A percentile compares a stretch with the other conserved stretches of the same genome.
phyloP scores from a whole-genome alignment of 352 stramenopile species.

The Phytopythium sindhum region DNA sequence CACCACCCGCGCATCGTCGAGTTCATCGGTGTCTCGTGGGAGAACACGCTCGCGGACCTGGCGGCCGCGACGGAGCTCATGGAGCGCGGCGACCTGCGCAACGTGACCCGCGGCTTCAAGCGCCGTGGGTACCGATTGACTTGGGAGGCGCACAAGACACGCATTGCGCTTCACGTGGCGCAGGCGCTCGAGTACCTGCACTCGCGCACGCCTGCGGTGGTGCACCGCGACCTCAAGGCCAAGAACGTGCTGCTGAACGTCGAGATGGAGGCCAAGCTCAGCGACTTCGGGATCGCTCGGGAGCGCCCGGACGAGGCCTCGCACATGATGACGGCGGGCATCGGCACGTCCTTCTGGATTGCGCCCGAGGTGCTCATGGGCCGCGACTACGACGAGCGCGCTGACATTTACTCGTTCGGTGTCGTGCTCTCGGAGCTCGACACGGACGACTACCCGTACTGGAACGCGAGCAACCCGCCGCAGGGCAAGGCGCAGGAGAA shows the following conservation, averaged over 20 bases:
- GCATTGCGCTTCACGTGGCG: constrained; percentile 54
- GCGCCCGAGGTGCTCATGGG: constrained; percentile 57
- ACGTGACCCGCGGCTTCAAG: constrained; percentile 50
- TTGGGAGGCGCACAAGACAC: constrained; percentile 52
- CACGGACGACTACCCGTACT: constrained; percentile 67
- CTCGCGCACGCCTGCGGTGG: constrained; percentile 50
- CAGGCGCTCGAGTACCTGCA: constrained; percentile 66
- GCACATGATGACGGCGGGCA: constrained; percentile 59
- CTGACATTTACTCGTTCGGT: constrained; percentile 46
- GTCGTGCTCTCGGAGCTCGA: constrained; percentile 53
- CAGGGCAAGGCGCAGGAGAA: constrained; percentile 45
- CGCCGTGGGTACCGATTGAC: constrained; percentile 32
- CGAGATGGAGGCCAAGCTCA: constrained; percentile 64
- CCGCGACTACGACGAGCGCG: constrained; percentile 41
- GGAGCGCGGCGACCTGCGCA: constrained; percentile 58
- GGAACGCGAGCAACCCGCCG: constrained; percentile 41
- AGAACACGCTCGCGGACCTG: constrained; percentile 38
- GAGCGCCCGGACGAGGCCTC: constrained; percentile 46
- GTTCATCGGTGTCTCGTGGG: constrained; percentile 63
- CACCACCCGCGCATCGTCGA: constrained; percentile 59
- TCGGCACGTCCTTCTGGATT: constrained; percentile 71
- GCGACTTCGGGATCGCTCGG: constrained; percentile 66
- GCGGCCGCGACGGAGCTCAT: constrained; percentile 63
- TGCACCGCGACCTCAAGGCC: constrained; percentile 45
- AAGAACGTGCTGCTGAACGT: constrained; percentile 46